Conservation (phyloP, 371 early-diverging fungal species). For the Mucor ambiguus region DNA sequence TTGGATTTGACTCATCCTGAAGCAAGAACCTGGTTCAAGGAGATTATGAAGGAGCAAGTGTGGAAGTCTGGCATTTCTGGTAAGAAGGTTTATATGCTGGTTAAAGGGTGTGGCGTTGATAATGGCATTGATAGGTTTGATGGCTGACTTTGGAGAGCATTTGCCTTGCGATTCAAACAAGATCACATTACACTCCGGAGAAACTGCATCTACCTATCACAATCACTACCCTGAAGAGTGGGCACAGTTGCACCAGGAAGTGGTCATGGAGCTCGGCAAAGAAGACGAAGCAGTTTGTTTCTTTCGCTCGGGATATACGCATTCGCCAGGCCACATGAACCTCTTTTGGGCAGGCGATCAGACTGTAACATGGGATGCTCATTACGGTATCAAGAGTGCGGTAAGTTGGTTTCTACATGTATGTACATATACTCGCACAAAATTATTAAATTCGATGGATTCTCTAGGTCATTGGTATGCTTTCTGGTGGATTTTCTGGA, state of each 20-base stretch:
- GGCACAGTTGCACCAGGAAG: conserved; percentile 33
- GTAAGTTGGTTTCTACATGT: conserved; percentile 18
- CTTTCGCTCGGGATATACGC: conserved; percentile 36
- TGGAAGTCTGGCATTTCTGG: conserved; percentile 39
- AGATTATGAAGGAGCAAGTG: conserved; percentile 37
- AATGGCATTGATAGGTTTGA: conserved; percentile 12
- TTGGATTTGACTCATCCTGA: conserved; percentile 49
- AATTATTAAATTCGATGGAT: neutral
- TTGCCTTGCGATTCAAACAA: conserved; percentile 28
- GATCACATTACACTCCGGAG: conserved; percentile 19
- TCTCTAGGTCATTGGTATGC: conserved; percentile 41
- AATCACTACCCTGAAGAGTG: conserved; percentile 45
- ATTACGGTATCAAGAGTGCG: conserved; percentile 50
- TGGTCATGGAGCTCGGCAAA: conserved; percentile 28
- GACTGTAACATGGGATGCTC: conserved; percentile 44
- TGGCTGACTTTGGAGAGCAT: conserved; percentile 46
- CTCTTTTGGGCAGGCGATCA: conserved; percentile 50
- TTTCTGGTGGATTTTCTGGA: conserved; percentile 53
- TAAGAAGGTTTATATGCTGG: neutral
- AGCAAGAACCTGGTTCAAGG: conserved; percentile 47
- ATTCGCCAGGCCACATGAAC: conserved; percentile 37
- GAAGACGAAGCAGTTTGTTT: conserved; percentile 36
- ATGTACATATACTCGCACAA: too few relatives aligned
- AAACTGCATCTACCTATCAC: conserved; percentile 29
- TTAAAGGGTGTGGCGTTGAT: too few relatives aligned